Evolutionary conservation across 495 filamentous ascomycete species (phyloP).

Genomic region (Neurospora sp.): DNA sequence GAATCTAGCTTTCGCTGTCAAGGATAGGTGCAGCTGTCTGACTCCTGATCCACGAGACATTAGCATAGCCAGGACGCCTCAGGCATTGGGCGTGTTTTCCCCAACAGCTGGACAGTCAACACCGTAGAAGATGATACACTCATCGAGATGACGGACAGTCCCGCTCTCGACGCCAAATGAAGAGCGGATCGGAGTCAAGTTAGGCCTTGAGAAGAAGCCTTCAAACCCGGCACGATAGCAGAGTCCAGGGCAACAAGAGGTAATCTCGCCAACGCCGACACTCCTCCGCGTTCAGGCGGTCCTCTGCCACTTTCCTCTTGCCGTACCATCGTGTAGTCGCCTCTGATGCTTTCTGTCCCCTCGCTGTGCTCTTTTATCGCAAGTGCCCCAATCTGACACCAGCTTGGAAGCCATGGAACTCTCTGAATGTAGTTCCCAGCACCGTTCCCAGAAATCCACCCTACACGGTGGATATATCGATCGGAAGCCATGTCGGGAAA

Average conservation of each 20-base stretch:
- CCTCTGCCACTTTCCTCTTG: not conserved
- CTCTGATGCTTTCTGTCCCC: not conserved
- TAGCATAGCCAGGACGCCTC: not conserved
- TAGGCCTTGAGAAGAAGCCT: not conserved
- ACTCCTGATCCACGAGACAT: not conserved
- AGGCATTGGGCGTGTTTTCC: not conserved
- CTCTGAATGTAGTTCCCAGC: not conserved
- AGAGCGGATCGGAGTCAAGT: not conserved
- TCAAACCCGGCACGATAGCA: not conserved
- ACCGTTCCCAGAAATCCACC: not conserved
- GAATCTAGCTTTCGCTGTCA: not conserved
- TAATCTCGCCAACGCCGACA: not conserved
- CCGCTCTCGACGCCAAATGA: not conserved
- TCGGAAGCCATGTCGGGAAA: not conserved
- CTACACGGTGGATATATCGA: not conserved
- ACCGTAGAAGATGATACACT: not conserved
- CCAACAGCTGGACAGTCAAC: not conserved
- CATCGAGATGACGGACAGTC: not conserved
- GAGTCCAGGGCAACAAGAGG: not conserved
- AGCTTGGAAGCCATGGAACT: not conserved
- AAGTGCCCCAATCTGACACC: not conserved
- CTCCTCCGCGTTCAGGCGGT: not conserved
- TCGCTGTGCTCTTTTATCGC: not conserved
- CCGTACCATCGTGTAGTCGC: not conserved
- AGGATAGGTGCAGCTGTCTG: not conserved